Base-by-base conservation (phyloP, 495 filamentous ascomycete genomes). In the Aspergillus saccharolyticus region DNA sequence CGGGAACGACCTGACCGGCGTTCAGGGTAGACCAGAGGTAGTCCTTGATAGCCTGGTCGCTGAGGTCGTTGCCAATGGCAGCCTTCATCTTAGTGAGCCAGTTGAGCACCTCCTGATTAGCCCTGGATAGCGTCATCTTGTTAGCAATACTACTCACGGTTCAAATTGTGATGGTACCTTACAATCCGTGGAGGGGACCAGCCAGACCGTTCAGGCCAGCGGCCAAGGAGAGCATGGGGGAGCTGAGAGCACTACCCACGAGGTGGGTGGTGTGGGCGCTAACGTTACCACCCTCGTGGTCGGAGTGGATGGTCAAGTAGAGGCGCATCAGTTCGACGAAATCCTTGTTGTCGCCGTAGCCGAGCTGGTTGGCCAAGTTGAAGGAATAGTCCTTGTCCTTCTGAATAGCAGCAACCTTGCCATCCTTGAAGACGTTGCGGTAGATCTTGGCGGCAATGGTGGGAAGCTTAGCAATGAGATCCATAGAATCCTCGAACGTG, bases 1-100 rank as follows among this genome's bases (percentile, higher is more conserved):
- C 94, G 55, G 94, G 94, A 57, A 98, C 93, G 70, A 98, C 94
- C 70, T 89, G 90, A 69, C 94, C 94, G 65, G 83, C 72, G 78
- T 97, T 97, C 68, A 98, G 85, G 61, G 95, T 97, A 50, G 87
- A 85, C 94, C 94, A 98, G 59, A 98, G 87, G 81, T 98, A 98
- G 72, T 96, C 86, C 68, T 85, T 97, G 82, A 98, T 96, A 71
- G 87, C 85, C 80, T 92, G 77, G 78, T 97, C 94, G 74, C 88
- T 91, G 61, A 97, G 84, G 73, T 97, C 94, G 74, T 90, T 91
- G 65, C 94, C 94, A 66, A 98, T 80, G 61, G 80, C 74, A 76
- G 89, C 88, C 90, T 98, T 97, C 95, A 98, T 97, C 85, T 96
- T 87, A 62, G 88, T 89, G 66, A 98, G 88, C 95, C 95, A 98